A percentile compares a stretch with the other conserved stretches of the same genome.
These are phyloP conservation scores for Thalia dealbata DNA, from an alignment of 176 grass and related monocot genomes.

Conservation along the genomic window DNA sequence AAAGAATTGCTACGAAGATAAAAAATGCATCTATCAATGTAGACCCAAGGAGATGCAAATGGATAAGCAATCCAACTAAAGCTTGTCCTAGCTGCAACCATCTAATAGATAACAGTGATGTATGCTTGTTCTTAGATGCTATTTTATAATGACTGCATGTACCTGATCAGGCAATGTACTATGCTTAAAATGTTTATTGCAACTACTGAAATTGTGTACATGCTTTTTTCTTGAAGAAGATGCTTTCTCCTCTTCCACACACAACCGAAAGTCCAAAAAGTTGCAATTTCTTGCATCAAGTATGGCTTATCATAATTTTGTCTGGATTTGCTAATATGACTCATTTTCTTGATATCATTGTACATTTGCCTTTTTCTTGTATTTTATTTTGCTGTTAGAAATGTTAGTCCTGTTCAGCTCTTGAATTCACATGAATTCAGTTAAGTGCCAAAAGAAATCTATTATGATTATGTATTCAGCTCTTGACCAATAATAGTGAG, in stretches of 20 bases:
- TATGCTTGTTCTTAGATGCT: conserved; percentile 31
- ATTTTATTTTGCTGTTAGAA: not conserved
- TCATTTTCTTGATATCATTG: too few relatives aligned
- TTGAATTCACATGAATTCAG: not conserved
- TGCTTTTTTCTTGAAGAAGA: not conserved
- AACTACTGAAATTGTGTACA: not conserved
- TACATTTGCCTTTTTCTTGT: too few relatives aligned
- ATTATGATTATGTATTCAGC: too few relatives aligned
- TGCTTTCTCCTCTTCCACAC: too few relatives aligned
- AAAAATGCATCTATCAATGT: conserved; percentile 60
- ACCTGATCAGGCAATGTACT: not conserved
- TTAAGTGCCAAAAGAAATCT: too few relatives aligned
- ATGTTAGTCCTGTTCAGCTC: not conserved
- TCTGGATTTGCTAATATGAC: too few relatives aligned
- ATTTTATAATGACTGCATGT: not conserved
- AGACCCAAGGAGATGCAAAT: conserved; percentile 58
- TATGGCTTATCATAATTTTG: not conserved
- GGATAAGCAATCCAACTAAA: conserved; percentile 72
- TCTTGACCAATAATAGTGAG: too few relatives aligned
- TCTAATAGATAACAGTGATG: conserved; percentile 89
- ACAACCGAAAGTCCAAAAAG: too few relatives aligned
- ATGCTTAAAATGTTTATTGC: not conserved
- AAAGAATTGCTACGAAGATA: conserved; percentile 88
- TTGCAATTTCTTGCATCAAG: not conserved
- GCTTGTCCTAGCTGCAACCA: conserved; percentile 72